Evolutionary conservation across 441 rosid species (phyloP).

Genomic region (Euphorbia celastroides): DNA sequence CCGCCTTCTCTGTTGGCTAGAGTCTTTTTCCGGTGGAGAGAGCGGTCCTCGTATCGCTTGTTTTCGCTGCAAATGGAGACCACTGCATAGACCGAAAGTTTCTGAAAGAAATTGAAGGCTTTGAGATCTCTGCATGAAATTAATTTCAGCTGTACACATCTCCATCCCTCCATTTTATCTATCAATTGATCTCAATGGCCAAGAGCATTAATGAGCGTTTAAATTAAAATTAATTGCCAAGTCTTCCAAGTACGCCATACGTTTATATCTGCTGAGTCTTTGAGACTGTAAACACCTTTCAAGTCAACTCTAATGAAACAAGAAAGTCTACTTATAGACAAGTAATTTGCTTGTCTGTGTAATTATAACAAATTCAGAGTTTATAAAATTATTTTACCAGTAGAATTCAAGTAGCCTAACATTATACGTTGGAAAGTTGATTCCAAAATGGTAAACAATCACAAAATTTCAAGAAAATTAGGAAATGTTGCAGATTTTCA

Average conservation of each 20-base stretch:
- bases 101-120: conserved; percentile 46
- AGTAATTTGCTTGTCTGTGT: no score
- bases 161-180: conserved; percentile 20
- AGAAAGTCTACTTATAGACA: no score
- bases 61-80: conserved; percentile 28
- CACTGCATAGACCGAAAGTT: conserved; percentile 31
- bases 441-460: no score
- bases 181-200: neutral
- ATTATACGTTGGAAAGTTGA: no score
- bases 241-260: neutral
- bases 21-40: conserved; percentile 30
- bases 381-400: no score
- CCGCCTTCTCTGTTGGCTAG: conserved; percentile 25
- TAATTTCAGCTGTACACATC: conserved; percentile 28
- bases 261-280: neutral
- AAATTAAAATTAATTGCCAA: neutral
- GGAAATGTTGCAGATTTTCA: no score
- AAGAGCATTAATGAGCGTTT: neutral
- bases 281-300: neutral
- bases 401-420: no score
- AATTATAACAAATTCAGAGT: no score
- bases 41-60: neutral
- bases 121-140: conserved; percentile 37
- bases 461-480: no score
- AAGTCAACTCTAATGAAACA: no score